phyloP scores from a whole-genome alignment of 495 filamentous ascomycete genomes.

The Penicillium steckii region DNA sequence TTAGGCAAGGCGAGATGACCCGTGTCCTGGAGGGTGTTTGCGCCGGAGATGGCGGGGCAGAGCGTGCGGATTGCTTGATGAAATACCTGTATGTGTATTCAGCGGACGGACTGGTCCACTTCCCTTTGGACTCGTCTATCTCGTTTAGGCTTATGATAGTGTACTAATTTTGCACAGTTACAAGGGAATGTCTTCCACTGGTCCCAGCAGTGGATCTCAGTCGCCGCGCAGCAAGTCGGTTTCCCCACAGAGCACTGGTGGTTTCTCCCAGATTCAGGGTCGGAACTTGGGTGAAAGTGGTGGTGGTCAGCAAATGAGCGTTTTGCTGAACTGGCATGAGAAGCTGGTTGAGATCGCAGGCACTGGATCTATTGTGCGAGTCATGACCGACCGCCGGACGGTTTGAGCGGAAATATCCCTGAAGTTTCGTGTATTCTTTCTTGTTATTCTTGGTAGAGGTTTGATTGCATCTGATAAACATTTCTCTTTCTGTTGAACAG shows the following conservation, averaged over 20 bases:
- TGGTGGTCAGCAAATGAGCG: constrained; percentile 86
- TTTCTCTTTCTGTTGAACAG: constrained; percentile 11
- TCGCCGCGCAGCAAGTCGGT: constrained; percentile 48
- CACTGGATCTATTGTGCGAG: constrained; percentile 79
- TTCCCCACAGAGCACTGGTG: constrained; percentile 76
- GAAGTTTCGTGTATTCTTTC: constrained; percentile 13
- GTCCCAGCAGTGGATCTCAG: constrained; percentile 30
- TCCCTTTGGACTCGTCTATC: background rate
- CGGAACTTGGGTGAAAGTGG: constrained; percentile 70
- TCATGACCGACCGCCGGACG: constrained; percentile 89
- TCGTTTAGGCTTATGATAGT: background rate
- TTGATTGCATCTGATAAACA: constrained; percentile 28
- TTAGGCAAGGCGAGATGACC: constrained; percentile 87
- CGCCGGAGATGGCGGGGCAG: constrained; percentile 64
- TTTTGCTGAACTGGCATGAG: constrained; percentile 93
- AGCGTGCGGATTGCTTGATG: constrained; percentile 56
- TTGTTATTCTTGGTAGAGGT: constrained; percentile 24
- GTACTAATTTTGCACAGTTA: constrained; percentile 50
- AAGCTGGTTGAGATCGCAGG: constrained; percentile 90
- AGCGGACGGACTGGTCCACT: background rate
- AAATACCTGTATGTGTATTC: constrained; percentile 47
- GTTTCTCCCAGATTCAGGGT: constrained; percentile 76
- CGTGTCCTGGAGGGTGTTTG: constrained; percentile 78
- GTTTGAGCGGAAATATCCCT: constrained; percentile 52
- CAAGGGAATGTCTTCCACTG: constrained; percentile 73